Evolutionary conservation across 202 grass and related monocot genomes (phyloP).

Genomic region (Thinopyrum obtusiflorum): DNA sequence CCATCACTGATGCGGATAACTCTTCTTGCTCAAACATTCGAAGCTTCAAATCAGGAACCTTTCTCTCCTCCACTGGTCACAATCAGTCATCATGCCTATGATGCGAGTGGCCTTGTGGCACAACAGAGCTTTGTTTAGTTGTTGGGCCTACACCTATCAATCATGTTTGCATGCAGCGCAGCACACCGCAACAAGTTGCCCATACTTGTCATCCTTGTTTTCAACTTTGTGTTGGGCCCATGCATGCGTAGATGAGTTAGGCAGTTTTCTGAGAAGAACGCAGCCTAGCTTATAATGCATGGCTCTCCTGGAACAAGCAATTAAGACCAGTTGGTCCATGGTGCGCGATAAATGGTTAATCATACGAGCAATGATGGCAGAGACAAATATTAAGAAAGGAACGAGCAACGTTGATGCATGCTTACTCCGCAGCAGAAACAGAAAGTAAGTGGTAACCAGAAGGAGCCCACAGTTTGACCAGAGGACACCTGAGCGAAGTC

Average conservation of each 20-base stretch:
- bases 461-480: slow-evolving; percentile 15
- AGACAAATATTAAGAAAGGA: not conserved
- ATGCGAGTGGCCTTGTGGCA: not conserved
- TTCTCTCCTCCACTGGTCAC: too few species aligned
- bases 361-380: not conserved
- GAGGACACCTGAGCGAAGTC: slow-evolving; percentile 25
- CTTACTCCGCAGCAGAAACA: not conserved
- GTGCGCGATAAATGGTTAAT: not conserved
- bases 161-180: not conserved
- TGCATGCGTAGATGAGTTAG: not conserved
- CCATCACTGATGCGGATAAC: too few species aligned
- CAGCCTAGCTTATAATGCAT: not conserved
- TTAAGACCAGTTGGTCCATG: not conserved
- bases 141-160: not conserved
- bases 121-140: not conserved
- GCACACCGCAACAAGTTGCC: too few species aligned
- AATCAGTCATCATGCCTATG: too few species aligned
- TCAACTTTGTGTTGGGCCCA: not conserved
- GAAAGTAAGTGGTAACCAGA: not conserved
- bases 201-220: not conserved
- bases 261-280: not conserved
- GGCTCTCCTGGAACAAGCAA: not conserved
- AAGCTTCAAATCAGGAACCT: too few species aligned
- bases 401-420: not conserved
- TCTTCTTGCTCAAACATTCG: too few species aligned